Evolutionary conservation across 2,329 filamentous ascomycete species (phyloP), one percentile per base, ranked within the genome.

Genomic region (Verticillium klebahnii): DNA sequence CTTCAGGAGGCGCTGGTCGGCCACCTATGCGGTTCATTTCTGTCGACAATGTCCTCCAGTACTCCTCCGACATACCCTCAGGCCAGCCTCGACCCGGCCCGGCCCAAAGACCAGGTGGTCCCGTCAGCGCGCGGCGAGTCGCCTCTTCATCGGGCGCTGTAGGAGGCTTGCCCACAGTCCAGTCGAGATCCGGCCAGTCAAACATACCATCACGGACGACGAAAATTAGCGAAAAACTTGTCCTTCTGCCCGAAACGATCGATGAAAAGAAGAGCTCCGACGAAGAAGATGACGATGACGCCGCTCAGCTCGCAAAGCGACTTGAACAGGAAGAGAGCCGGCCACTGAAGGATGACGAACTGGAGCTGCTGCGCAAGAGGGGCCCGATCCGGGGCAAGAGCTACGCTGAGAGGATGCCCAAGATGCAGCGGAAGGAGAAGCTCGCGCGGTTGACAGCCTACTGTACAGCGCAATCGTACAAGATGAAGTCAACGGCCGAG

Each of bases 181-280:
- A 75, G 57, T 75, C 76, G 50, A 77, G 82, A 5, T 78, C 79
- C 59, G 83, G 82, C 64, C 77, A 80, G 69, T 82, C 86, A 61
- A 83, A 81, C 55, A 77, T 97, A 67, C 95, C 94, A 0, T 89
- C 92, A 6, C 86, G 95, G 60, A 96, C 93, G 40, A 96, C 92
- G 32, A 97, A 98, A 75, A 89, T 96, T 66, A 97, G 92, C 74
- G 92, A 98, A 79, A 98, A 98, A 77, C 82, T 99, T n/a, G 95
- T 99, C 0, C 81, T 98, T 39, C 83, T 99, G 15, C 95, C 95
- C 1, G 94, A 97, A 71, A 90, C 93, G 1, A 81, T 82, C 3
- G 84, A 84, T 17, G 82, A 82, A 32, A 82, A 85, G 60, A 85
- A 86, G 12, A 66, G 59, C 29, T 65, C 63, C 29, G 83, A 82